A percentile compares a stretch with the other conserved stretches of the same genome.
phyloP scores from a whole-genome alignment of 192 early-diverging fungal genomes.

The Entophlyctis helioformis region DNA sequence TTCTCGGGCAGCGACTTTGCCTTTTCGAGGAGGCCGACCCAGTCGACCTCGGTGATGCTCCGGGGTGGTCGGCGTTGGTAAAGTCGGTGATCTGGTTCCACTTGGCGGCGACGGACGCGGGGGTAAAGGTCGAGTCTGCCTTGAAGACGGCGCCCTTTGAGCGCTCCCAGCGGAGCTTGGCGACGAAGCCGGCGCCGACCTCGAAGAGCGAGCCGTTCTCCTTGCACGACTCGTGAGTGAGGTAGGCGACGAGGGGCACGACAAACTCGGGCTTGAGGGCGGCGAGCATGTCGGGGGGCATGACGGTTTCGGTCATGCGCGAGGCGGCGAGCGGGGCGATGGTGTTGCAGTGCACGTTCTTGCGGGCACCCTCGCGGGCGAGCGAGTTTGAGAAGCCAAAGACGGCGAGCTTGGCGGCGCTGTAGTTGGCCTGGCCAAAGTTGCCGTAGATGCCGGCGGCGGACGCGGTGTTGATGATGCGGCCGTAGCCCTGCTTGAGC shows the following conservation, averaged over 20 bases:
- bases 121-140: conserved; percentile 73
- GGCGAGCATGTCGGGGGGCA: conserved; percentile 91
- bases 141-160: conserved; percentile 84
- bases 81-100: conserved; percentile 65
- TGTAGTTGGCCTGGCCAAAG: conserved; percentile 90
- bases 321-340: conserved; percentile 97
- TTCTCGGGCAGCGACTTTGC: conserved; percentile 59
- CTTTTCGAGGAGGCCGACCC: conserved; percentile 62
- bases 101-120: conserved; percentile 64
- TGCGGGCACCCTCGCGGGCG: conserved; percentile 86
- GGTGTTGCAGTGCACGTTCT: conserved; percentile 86
- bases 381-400: conserved; percentile 83
- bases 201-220: conserved; percentile 88
- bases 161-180: conserved; percentile 88
- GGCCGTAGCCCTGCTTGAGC: conserved; percentile 90
- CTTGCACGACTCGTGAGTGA: conserved; percentile 66
- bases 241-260: conserved; percentile 83
- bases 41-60: conserved; percentile 68
- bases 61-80: conserved; percentile 53
- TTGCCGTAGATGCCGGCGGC: conserved; percentile 99
- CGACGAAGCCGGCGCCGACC: conserved; percentile 88
- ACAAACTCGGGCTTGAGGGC: conserved; percentile 95
- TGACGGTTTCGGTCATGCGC: conserved; percentile 83
- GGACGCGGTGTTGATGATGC: conserved; percentile 86
- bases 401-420: conserved; percentile 86